Conservation (phyloP, 148 eudicot species). For the Amaranthus palmeri region DNA sequence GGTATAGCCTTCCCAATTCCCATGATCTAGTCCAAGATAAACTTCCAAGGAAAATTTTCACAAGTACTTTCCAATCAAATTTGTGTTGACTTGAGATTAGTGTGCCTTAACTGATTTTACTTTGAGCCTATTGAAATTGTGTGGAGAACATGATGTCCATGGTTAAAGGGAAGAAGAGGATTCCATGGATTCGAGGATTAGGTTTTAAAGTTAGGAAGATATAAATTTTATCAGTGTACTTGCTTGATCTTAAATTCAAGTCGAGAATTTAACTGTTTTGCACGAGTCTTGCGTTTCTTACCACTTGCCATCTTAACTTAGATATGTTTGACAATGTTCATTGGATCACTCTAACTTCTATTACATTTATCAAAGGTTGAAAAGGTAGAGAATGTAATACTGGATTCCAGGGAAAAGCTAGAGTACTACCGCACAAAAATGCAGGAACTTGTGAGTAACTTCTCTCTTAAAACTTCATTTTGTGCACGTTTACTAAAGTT, state of each 20-base stretch:
- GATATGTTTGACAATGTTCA: slow-evolving; percentile 1
- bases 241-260: not conserved
- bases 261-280: not conserved
- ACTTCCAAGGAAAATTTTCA: no score
- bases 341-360: slow-evolving; percentile 11
- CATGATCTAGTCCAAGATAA: no score
- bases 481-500: not conserved
- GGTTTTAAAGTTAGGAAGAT: no score
- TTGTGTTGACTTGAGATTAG: no score
- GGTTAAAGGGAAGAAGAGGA: not conserved
- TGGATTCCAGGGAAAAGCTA: slow-evolving; percentile 91
- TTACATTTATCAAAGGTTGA: slow-evolving; percentile 42
- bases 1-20: no score
- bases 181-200: no score
- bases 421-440: slow-evolving; percentile 88
- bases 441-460: slow-evolving; percentile 94
- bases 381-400: slow-evolving; percentile 56
- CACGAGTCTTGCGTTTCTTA: not conserved
- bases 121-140: not conserved
- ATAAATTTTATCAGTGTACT: not conserved
- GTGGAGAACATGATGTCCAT: not conserved
- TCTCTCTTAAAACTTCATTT: slow-evolving; percentile 6
- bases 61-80: no score
- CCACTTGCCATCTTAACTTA: not conserved
- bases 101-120: no score